A percentile compares a stretch with the other conserved stretches of the same genome.
phyloP scores from a whole-genome alignment of 2,329 filamentous ascomycete genomes.

The Pochonia chlamydosporia region DNA sequence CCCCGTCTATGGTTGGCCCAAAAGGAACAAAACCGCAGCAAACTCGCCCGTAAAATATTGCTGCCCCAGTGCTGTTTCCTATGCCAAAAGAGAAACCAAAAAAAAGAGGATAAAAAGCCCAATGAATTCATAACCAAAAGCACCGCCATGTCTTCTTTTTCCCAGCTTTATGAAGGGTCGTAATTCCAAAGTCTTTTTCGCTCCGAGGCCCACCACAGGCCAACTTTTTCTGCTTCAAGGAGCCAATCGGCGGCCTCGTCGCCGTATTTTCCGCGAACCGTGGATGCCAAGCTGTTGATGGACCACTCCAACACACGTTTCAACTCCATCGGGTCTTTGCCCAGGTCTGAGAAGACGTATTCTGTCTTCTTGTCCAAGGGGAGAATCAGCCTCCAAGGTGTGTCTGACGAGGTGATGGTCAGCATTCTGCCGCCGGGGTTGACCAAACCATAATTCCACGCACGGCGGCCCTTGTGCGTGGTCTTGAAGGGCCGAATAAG shows the following conservation, averaged over 20 bases:
- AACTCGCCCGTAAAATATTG: too few relatives aligned
- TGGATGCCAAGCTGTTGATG: conserved; percentile 6
- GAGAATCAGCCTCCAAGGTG: conserved; percentile 21
- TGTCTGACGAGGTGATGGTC: conserved; percentile 17
- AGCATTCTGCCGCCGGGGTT: conserved; percentile 26
- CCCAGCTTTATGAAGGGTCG: not conserved
- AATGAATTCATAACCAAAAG: not conserved
- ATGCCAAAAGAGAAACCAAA: not conserved
- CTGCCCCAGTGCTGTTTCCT: not conserved
- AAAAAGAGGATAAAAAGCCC: not conserved
- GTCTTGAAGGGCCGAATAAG: conserved; percentile 22
- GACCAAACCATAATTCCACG: conserved; percentile 26
- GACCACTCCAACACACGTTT: conserved; percentile 14
- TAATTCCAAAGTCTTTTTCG: conserved; percentile 12
- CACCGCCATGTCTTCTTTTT: too few relatives aligned
- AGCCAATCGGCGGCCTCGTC: conserved; percentile 20
- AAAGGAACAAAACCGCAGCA: too few relatives aligned
- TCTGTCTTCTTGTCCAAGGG: conserved; percentile 22
- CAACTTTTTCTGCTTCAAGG: conserved; percentile 23
- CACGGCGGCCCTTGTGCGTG: conserved; percentile 14
- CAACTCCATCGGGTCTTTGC: conserved; percentile 21
- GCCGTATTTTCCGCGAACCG: conserved; percentile 12
- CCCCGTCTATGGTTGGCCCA: not conserved
- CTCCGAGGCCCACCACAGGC: conserved; percentile 25
- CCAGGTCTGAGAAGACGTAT: conserved; percentile 22